Conservation (phyloP, 2,329 filamentous ascomycete species). For the Pseudogymnoascus destructans region DNA sequence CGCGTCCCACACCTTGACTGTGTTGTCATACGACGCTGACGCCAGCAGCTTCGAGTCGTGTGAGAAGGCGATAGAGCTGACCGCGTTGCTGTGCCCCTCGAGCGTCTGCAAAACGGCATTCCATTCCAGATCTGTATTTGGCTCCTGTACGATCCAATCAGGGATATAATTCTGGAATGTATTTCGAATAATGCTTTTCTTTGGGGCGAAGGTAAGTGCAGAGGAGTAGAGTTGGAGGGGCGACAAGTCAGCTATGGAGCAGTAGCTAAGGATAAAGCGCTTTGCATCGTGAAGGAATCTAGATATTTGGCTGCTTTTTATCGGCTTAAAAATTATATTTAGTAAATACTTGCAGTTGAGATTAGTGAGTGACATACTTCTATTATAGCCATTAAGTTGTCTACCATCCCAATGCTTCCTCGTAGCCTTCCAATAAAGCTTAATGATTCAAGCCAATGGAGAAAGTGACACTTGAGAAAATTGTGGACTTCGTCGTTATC, state of each 20-base stretch:
- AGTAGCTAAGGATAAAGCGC: slow-evolving; percentile 11
- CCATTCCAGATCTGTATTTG: slow-evolving; percentile 8
- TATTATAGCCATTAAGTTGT: slow-evolving; percentile 10
- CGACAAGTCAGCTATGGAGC: slow-evolving; percentile 18
- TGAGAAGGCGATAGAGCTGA: slow-evolving; percentile 13
- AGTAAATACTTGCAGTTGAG: neutral
- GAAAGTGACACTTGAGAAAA: slow-evolving; percentile 13
- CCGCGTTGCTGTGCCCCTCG: slow-evolving; percentile 9
- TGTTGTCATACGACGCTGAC: no score
- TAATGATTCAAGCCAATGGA: slow-evolving; percentile 14
- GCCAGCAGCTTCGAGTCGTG: no score
- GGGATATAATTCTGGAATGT: slow-evolving; percentile 11
- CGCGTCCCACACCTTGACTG: no score
- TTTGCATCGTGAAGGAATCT: slow-evolving; percentile 12
- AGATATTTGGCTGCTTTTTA: neutral
- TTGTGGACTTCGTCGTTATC: neutral
- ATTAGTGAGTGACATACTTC: slow-evolving; percentile 6
- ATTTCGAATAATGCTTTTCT: slow-evolving; percentile 19
- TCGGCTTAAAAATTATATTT: neutral
- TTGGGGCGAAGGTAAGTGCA: slow-evolving; percentile 24
- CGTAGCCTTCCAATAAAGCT: slow-evolving; percentile 11
- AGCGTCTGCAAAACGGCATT: slow-evolving; percentile 10
- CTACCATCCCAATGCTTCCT: slow-evolving; percentile 13
- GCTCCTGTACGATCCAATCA: slow-evolving; percentile 11
- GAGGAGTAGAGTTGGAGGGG: slow-evolving; percentile 26